A percentile compares a stretch with the other conserved stretches of the same genome.
Conservation (phyloP, 148 eudicot species). For the Limonium bicolor region DNA sequence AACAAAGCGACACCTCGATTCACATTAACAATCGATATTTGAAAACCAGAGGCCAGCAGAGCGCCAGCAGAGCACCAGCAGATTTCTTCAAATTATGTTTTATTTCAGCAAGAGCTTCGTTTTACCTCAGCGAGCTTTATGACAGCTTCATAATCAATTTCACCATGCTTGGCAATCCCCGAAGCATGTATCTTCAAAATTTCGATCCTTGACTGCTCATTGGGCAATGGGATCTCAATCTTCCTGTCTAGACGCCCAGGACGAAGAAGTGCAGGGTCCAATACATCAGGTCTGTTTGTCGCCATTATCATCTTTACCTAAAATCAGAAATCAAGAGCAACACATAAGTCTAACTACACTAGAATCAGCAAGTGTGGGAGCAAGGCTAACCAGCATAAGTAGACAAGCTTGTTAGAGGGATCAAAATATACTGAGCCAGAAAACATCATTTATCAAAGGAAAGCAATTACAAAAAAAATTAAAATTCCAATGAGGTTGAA, state of each 20-base stretch:
- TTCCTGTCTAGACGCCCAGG: constrained; percentile 97
- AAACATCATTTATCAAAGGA: neutral
- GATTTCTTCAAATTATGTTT: no score
- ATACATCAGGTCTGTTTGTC: constrained; percentile 93
- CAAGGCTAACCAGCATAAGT: no score
- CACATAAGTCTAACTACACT: no score
- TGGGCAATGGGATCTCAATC: constrained; percentile 97
- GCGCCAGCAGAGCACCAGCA: no score
- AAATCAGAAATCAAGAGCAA: neutral
- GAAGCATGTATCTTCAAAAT: constrained; percentile 92
- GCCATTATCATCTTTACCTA: constrained; percentile 98
- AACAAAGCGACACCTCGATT: no score
- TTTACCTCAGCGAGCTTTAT: constrained; percentile 92
- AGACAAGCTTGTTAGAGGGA: no score
- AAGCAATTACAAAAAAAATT: neutral
- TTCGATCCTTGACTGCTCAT: constrained; percentile 95
- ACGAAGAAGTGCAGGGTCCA: constrained; percentile 99
- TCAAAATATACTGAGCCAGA: no score
- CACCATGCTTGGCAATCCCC: constrained; percentile 98
- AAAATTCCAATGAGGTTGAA: neutral
- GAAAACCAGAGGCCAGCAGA: no score
- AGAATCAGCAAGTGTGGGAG: no score
- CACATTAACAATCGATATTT: no score
- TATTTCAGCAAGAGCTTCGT: no score
- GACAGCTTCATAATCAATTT: constrained; percentile 96